phyloP scores from a whole-genome alignment of 257 asterid genomes.

The Oldenlandia corymbosa region DNA sequence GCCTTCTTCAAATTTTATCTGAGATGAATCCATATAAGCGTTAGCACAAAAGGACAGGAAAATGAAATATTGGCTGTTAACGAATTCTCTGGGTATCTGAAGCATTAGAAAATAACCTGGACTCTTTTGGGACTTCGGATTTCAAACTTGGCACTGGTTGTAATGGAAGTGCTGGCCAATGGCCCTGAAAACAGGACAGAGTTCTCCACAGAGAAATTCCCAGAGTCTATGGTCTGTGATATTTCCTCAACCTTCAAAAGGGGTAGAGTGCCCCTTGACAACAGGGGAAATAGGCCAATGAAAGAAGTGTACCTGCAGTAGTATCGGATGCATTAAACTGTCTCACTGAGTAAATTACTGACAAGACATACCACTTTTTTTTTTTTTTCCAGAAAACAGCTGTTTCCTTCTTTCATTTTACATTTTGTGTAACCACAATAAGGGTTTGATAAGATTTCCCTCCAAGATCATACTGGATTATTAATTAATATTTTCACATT shows the following conservation, averaged over 20 bases:
- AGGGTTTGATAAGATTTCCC: too few species aligned
- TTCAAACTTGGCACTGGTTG: conserved; percentile 83
- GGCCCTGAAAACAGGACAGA: conserved; percentile 73
- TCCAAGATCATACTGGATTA: too few species aligned
- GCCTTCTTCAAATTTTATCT: conserved; percentile 85
- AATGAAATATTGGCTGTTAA: not conserved
- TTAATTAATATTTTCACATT: too few species aligned
- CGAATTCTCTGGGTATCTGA: not conserved
- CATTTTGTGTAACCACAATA: too few species aligned
- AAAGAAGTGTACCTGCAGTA: conserved; percentile 73
- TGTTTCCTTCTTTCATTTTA: not conserved
- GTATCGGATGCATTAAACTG: not conserved
- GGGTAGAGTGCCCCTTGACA: conserved; percentile 61
- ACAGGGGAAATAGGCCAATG: conserved; percentile 63
- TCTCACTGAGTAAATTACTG: not conserved
- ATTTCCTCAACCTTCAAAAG: conserved; percentile 75
- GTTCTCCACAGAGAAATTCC: conserved; percentile 66
- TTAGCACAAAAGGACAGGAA: not conserved
- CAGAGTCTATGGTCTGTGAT: conserved; percentile 78
- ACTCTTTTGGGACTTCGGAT: conserved; percentile 92
- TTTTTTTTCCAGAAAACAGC: not conserved
- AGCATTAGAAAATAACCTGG: conserved; percentile 43
- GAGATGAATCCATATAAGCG: conserved; percentile 13
- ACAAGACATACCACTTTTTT: not conserved
- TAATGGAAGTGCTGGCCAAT: conserved; percentile 61